Evolutionary conservation across 2,329 filamentous ascomycete species (phyloP), one percentile per base, ranked within the genome.

Genomic region (Akanthomyces lecanii): DNA sequence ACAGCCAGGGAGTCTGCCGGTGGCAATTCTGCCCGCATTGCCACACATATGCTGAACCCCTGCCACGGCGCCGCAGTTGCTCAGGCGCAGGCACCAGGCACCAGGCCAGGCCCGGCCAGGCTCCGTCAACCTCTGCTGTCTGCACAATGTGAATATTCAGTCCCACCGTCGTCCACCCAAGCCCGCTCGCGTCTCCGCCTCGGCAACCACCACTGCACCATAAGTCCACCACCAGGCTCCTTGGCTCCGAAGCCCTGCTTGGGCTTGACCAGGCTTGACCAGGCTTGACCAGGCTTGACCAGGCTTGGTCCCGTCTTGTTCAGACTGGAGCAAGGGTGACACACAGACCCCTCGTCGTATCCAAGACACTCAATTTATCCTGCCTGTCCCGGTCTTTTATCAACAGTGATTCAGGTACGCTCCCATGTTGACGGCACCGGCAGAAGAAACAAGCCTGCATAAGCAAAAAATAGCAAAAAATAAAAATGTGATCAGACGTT

Each of bases 331-430:
- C 56, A 71, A 67, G 71, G 69, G 67, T 70, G 68, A 64, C 67
- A 70, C 71, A 76, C 74, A 73, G 72, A 73, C 71, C 70, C 67
- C 72, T 70, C 66, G 67, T 69, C 63, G 65, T 64, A 68, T 55
- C 64, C 69, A 63, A 74, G 69, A 75, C 72, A 74, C 71, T 74
- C 69, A 68, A 66, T 71, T 69, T 67, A 51, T 52, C 58, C 65
- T 68, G 65, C 66, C 69, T 68, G 67, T 68, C 66, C 65, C 44
- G 48, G 36, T 54, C 44, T 55, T 66, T 65, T 67, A 69, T 71
- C 68, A 70, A 64, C 66, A 66, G 67, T 68, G 66, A 71, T 68
- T 69, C 68, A 73, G 71, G 69, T 70, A 71, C 71, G 47, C 53
- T 50, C 51, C 30, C 47, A 33, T 63, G 30, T 50, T 28, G 61